These are phyloP conservation scores for Quercus phellos DNA, from an alignment of 331 rosid genomes.

Conservation along the genomic window DNA sequence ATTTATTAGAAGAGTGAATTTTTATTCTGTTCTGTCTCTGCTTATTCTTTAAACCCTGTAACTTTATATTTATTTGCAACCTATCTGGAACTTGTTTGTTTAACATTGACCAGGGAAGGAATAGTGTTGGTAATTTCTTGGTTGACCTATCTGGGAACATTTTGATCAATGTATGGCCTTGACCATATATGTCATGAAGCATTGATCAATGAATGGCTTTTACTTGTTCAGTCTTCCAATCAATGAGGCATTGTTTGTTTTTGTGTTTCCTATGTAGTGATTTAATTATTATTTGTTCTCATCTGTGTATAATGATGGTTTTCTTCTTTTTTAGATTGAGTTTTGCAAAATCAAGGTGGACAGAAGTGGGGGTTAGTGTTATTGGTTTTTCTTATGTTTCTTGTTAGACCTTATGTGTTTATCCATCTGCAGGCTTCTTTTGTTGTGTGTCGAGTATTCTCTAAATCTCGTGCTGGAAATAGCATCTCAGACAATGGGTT, in stretches of 20 bases:
- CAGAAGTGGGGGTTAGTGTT: neutral
- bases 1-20: neutral
- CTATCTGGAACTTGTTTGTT: neutral
- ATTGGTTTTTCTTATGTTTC: neutral
- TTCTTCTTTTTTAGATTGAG: neutral
- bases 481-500: constrained; percentile 40
- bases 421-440: constrained; percentile 46
- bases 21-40: neutral
- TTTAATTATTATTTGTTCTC: neutral
- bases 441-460: constrained; percentile 63
- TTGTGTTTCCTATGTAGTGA: neutral
- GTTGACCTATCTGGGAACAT: neutral
- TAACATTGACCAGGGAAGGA: neutral
- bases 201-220: neutral
- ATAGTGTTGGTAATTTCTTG: neutral
- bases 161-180: neutral
- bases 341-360: neutral
- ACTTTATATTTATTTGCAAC: neutral
- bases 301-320: neutral
- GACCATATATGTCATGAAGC: neutral
- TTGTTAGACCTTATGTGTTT: neutral
- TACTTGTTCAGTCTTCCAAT: neutral
- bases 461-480: constrained; percentile 28
- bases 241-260: neutral
- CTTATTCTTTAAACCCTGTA: neutral